A percentile compares a stretch with the other conserved stretches of the same genome.
phyloP scores from a whole-genome alignment of 805 yeast species.

The Starmera quercuum region DNA sequence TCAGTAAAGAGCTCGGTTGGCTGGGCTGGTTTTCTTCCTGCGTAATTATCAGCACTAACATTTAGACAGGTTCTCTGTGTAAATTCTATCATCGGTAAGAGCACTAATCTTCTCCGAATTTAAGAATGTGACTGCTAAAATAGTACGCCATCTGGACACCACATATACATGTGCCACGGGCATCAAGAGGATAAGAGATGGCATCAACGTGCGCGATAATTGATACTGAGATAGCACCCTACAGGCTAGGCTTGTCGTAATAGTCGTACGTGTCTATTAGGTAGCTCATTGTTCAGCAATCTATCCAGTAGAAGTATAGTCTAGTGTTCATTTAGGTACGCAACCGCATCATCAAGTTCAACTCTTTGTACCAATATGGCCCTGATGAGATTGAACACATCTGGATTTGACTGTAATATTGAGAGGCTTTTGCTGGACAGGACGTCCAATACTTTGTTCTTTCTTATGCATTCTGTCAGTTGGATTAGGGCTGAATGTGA shows the following conservation, averaged over 20 bases:
- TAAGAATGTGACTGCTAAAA: constrained; percentile 15
- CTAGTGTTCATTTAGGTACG: neutral
- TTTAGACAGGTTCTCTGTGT: no score
- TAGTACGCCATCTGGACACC: constrained; percentile 22
- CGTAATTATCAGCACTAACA: neutral
- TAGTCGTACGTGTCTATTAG: no score
- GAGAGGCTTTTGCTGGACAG: constrained; percentile 18
- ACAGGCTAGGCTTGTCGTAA: no score
- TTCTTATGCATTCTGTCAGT: constrained; percentile 24
- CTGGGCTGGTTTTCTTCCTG: no score
- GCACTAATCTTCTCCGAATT: no score
- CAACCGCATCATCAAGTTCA: constrained; percentile 14
- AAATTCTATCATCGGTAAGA: no score
- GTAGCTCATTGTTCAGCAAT: neutral
- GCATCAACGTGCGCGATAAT: no score
- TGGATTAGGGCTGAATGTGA: constrained; percentile 19
- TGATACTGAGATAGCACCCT: no score
- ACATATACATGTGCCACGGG: neutral
- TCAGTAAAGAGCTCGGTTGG: no score
- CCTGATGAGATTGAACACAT: constrained; percentile 15
- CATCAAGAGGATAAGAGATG: no score
- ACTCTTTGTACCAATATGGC: constrained; percentile 23
- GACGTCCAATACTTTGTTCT: constrained; percentile 25
- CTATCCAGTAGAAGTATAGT: constrained; percentile 1
- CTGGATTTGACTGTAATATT: constrained; percentile 14